phyloP scores from a whole-genome alignment of 2,329 filamentous ascomycete genomes.

The Fusarium sp. region DNA sequence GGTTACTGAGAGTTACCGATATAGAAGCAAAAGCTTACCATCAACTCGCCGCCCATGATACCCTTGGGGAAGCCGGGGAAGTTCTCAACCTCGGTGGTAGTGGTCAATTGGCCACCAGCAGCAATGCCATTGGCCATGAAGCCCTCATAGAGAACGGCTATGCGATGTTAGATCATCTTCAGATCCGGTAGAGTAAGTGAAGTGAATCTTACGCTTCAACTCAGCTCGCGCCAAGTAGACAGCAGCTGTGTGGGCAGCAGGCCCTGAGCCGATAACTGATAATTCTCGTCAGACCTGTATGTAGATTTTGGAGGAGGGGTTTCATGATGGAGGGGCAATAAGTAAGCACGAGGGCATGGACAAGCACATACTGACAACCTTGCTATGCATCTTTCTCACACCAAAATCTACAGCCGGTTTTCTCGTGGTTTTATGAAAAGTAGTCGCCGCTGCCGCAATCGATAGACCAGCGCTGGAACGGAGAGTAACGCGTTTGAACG shows the following conservation, averaged over 20 bases:
- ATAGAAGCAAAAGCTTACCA: conserved; percentile 63
- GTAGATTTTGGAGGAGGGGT: neutral
- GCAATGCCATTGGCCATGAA: conserved; percentile 98
- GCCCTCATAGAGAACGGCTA: conserved; percentile 92
- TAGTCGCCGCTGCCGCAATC: conserved; percentile 72
- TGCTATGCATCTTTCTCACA: conserved; percentile 83
- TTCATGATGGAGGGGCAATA: conserved; percentile 20
- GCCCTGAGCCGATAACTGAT: conserved; percentile 87
- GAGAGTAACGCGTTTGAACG: conserved; percentile 76
- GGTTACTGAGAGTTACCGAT: neutral
- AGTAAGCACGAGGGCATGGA: neutral
- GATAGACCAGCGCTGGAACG: conserved; percentile 79
- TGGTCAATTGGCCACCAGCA: conserved; percentile 95
- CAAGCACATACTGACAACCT: conserved; percentile 79
- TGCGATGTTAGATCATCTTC: conserved; percentile 17
- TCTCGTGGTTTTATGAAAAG: conserved; percentile 63
- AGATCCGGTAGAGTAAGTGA: neutral
- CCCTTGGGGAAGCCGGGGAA: conserved; percentile 93
- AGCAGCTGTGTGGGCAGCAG: conserved; percentile 95
- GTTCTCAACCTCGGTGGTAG: conserved; percentile 98
- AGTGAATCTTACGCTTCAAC: conserved; percentile 72
- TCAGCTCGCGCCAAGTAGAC: conserved; percentile 96
- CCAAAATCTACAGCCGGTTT: conserved; percentile 47
- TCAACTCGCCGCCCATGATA: conserved; percentile 87
- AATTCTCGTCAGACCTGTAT: conserved; percentile 3